These are phyloP conservation scores for Gossypium schwendimanii DNA, from an alignment of 441 rosid genomes.

Conservation along the genomic window DNA sequence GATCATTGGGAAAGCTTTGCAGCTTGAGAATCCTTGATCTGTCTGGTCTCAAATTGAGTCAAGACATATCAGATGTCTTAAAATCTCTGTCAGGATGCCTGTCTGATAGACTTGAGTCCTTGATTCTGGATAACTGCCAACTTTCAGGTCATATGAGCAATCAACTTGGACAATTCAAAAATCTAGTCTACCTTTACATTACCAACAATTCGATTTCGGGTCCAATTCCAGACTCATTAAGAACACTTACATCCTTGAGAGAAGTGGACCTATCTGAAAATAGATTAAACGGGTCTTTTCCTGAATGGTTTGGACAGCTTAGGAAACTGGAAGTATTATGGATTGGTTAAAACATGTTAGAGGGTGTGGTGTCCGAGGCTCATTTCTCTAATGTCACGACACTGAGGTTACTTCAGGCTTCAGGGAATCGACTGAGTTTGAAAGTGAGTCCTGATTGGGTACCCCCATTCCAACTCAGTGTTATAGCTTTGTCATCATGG, in stretches of 20 bases:
- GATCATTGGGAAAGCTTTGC: constrained; percentile 13
- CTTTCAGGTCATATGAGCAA: constrained; percentile 10
- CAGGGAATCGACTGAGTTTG: constrained; percentile 5
- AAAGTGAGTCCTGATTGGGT: constrained; percentile 9
- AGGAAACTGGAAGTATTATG: not conserved
- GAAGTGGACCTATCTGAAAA: constrained; percentile 6
- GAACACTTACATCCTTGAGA: constrained; percentile 12
- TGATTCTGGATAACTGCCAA: not conserved
- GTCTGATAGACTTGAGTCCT: not conserved
- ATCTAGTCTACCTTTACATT: not conserved
- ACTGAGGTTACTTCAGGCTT: not conserved
- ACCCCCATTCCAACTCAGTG: constrained; percentile 12
- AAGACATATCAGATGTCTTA: not conserved
- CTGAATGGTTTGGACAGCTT: constrained; percentile 11
- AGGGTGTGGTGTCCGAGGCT: constrained; percentile 18
- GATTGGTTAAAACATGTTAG: constrained; percentile 6
- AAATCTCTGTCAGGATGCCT: constrained; percentile 4
- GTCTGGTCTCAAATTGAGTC: not conserved
- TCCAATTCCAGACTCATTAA: constrained; percentile 18
- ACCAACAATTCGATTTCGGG: constrained; percentile 3
- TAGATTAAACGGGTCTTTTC: constrained; percentile 12
- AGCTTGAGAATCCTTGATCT: not conserved
- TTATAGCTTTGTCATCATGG: constrained; percentile 12
- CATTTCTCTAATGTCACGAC: constrained; percentile 17
- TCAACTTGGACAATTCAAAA: not conserved